Evolutionary conservation across 441 rosid genomes (phyloP), one percentile per base, ranked within the genome.

Genomic region (Pelargonium cotyledonis): DNA sequence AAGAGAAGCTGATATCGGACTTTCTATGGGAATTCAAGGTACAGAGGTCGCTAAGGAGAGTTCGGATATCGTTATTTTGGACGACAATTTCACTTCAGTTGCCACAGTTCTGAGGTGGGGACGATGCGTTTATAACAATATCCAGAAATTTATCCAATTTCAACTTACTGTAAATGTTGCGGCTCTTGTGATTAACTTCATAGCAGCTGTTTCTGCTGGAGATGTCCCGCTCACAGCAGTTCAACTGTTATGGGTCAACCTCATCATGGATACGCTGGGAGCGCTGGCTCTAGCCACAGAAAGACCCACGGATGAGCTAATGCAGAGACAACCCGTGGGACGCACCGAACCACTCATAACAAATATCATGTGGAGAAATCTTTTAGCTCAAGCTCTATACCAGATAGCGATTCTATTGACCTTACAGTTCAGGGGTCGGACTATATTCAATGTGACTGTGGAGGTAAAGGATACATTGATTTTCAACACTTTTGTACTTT

Each of bases 281-380:
- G 96, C 97, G 67, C 83, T 91, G 26, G 97, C 97, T 61, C 85
- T 91, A 0, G 97, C 97, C 57, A 91, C 93, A 3, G 91, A 89
- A 16, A 73, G 82, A n/a, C 93, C 97, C 29, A 87, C 93, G 0
- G 81, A 82, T 55, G 88, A 89, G 66, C 91, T 91, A 40, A 79
- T 91, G 84, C 72, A 80, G 68, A 84, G 49, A 9, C 77, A 74
- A 1, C 97, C 97, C 0, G 88, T 86, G 2, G 93, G 95, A 58
- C 75, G 97, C 35, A 89, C 87, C 0, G 79, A 70, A 65, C 57
- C 57, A 1, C 16, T 49, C 6, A 49, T 49, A 12, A 49, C 57
- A 2, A 49, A 49, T 12, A 49, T 49, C 6, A 49, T 49, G 57
- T 49, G 57, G 57, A 49, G 16, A n/a, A 49, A 49, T 5, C 15